phyloP scores from a whole-genome alignment of 2,329 filamentous ascomycete species.

The Aureobasidium sp. region DNA sequence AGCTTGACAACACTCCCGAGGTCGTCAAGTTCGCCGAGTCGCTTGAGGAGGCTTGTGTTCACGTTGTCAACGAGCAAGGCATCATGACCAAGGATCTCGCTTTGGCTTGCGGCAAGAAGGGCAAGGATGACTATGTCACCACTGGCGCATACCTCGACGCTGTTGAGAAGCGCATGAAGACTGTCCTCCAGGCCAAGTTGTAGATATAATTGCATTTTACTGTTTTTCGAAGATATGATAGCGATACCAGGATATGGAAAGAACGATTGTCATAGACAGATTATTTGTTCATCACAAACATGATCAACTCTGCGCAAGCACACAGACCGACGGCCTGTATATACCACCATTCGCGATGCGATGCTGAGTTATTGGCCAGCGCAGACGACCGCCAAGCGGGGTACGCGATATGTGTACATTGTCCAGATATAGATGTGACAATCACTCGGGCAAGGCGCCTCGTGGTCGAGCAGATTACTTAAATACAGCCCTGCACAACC shows the following conservation, averaged over 20 bases:
- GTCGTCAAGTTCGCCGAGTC: constrained; percentile 84
- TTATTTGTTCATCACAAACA: neutral
- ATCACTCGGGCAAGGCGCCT: neutral
- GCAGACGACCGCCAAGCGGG: neutral
- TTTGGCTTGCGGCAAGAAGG: constrained; percentile 85
- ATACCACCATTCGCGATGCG: neutral
- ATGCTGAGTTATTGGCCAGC: neutral
- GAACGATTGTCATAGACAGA: constrained; percentile 1
- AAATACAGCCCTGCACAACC: constrained; percentile 1
- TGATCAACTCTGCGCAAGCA: too few relatives aligned
- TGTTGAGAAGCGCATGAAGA: constrained; percentile 84
- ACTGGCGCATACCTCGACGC: constrained; percentile 87
- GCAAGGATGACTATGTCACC: constrained; percentile 79
- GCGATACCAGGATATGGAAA: constrained; percentile 8
- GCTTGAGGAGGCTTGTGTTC: constrained; percentile 86
- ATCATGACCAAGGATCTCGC: constrained; percentile 99
- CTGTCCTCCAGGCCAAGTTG: constrained; percentile 69
- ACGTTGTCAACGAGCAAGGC: constrained; percentile 86
- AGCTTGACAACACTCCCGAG: constrained; percentile 88
- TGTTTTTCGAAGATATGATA: constrained; percentile 1
- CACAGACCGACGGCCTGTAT: too few relatives aligned
- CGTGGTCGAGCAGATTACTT: neutral
- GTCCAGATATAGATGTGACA: neutral
- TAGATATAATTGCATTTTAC: constrained; percentile 29
- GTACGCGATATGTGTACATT: neutral